These are phyloP conservation scores for Suhomyces ambrosiae DNA, from an alignment of 1,139 yeast genomes.

Conservation along the genomic window DNA sequence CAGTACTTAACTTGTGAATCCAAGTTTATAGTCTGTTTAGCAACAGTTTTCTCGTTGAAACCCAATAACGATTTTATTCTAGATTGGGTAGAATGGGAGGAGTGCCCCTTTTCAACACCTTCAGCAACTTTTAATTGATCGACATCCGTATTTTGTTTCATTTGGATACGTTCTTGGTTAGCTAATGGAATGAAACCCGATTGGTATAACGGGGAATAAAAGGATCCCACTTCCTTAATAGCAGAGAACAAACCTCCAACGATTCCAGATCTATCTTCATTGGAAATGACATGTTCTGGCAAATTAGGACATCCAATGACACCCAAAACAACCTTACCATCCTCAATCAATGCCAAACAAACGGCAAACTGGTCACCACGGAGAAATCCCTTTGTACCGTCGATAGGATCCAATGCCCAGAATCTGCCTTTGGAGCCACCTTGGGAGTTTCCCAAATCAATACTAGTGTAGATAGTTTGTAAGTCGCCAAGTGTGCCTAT, in stretches of 20 bases:
- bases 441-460: slow-evolving; percentile 74
- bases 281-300: slow-evolving; percentile 51
- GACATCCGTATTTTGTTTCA: slow-evolving; percentile 48
- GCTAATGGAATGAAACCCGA: slow-evolving; percentile 38
- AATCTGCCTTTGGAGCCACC: slow-evolving; percentile 82
- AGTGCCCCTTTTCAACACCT: slow-evolving; percentile 96
- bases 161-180: slow-evolving; percentile 38
- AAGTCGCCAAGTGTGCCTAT: slow-evolving; percentile 49
- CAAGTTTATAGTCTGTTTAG: slow-evolving; percentile 60
- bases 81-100: slow-evolving; percentile 87
- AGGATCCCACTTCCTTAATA: slow-evolving; percentile 72
- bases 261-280: slow-evolving; percentile 38
- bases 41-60: slow-evolving; percentile 43
- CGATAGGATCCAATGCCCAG: slow-evolving; percentile 98
- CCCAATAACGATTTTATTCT: slow-evolving; percentile 67
- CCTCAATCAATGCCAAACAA: slow-evolving; percentile 84
- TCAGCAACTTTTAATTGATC: slow-evolving; percentile 73
- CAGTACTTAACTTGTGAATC: slow-evolving; percentile 98
- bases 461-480: slow-evolving; percentile 59
- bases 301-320: slow-evolving; percentile 96
- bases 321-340: slow-evolving; percentile 84
- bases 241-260: slow-evolving; percentile 80
- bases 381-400: slow-evolving; percentile 95
- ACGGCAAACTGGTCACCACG: slow-evolving; percentile 97
- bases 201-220: slow-evolving; percentile 49